These are phyloP conservation scores for Hemileia vastatrix DNA, from an alignment of 1,284 basidiomycete species.

Conservation along the genomic window DNA sequence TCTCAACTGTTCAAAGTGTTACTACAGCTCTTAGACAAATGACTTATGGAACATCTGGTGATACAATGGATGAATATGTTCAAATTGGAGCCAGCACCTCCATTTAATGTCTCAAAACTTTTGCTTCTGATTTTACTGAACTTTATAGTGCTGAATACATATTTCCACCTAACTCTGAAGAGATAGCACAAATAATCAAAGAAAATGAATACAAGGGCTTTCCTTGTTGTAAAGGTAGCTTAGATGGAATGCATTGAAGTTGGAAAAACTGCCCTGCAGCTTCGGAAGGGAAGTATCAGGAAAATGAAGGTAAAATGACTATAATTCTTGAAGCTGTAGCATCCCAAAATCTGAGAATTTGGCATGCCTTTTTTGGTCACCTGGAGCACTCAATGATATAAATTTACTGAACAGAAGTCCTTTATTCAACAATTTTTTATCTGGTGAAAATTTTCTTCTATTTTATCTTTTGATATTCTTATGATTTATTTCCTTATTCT, in stretches of 20 bases:
- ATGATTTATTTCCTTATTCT: not conserved
- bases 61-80: constrained; percentile 1
- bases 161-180: not conserved
- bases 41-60: not conserved
- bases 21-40: not conserved
- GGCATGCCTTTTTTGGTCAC: constrained; percentile 1
- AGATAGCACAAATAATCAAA: not conserved
- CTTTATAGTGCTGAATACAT: not conserved
- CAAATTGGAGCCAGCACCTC: not conserved
- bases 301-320: not conserved
- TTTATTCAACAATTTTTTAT: not conserved
- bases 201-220: not conserved
- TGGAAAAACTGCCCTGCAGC: constrained; percentile 5
- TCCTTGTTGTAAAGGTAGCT: not conserved
- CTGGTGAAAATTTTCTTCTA: not conserved
- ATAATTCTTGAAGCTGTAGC: not conserved
- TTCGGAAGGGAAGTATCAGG: not conserved
- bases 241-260: not conserved
- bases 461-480: too few species aligned
- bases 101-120: not conserved
- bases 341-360: not conserved
- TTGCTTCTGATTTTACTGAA: not conserved
- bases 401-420: not conserved
- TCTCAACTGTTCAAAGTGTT: not conserved
- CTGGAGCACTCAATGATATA: not conserved